Evolutionary conservation across 1,284 basidiomycete genomes (phyloP).

Genomic region (Takashimella koratensis): DNA sequence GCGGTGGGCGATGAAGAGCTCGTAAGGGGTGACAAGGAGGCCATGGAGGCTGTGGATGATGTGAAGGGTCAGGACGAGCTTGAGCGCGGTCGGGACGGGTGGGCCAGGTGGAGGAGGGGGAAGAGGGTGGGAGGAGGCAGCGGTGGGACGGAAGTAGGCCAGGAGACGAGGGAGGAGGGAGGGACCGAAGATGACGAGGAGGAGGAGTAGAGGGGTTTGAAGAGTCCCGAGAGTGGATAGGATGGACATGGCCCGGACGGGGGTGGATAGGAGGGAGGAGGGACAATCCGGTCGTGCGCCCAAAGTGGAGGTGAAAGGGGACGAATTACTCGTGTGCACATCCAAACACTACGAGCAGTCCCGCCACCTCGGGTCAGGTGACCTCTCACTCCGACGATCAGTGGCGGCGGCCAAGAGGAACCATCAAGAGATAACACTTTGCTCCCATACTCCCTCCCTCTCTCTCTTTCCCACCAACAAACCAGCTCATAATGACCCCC

Average conservation of each 20-base stretch:
- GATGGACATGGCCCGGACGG: conserved; percentile 12
- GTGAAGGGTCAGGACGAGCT: conserved; percentile 16
- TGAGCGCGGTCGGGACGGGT: conserved; percentile 7
- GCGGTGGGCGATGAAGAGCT: conserved; percentile 23
- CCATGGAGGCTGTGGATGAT: conserved; percentile 13
- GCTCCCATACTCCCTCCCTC: too few relatives aligned
- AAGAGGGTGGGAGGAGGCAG: background rate
- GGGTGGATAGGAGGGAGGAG: too few relatives aligned
- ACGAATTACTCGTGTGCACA: too few relatives aligned
- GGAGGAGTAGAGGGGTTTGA: conserved; percentile 17
- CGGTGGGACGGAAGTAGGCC: conserved; percentile 1
- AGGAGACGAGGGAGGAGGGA: conserved; percentile 18
- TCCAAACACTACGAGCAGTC: too few relatives aligned
- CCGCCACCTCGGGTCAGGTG: too few relatives aligned
- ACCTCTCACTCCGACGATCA: too few relatives aligned
- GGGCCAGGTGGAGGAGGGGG: background rate
- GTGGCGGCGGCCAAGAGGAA: too few relatives aligned
- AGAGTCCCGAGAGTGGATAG: conserved; percentile 9
- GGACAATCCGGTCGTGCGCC: too few relatives aligned
- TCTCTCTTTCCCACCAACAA: background rate
- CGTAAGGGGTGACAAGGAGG: conserved; percentile 22
- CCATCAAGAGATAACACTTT: too few relatives aligned
- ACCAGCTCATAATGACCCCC: background rate
- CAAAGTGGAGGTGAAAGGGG: too few relatives aligned
- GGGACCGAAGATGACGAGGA: conserved; percentile 22